These are phyloP conservation scores for Tuber aestivum DNA, from an alignment of 495 filamentous ascomycete genomes.

Conservation along the genomic window DNA sequence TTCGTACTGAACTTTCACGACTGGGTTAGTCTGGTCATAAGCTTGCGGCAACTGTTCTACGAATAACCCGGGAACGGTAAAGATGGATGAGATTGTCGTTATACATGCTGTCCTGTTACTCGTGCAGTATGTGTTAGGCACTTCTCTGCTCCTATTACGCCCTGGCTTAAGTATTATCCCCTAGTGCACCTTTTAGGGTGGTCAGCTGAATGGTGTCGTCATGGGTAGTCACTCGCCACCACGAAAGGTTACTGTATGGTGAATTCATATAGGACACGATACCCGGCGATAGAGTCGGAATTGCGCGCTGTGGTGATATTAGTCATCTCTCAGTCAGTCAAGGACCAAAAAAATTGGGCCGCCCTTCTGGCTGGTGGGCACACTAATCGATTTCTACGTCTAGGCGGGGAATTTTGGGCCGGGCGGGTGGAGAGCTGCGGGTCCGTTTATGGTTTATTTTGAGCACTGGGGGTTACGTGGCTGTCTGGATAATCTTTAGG, in stretches of 20 bases:
- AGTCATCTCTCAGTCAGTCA: not conserved
- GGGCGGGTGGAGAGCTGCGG: not conserved
- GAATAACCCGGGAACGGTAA: not conserved
- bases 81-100: not conserved
- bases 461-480: too few relatives aligned
- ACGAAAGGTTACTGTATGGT: not conserved
- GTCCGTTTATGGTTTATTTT: too few relatives aligned
- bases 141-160: not conserved
- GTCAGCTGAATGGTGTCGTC: not conserved
- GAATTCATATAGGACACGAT: not conserved
- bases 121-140: not conserved
- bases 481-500: too few relatives aligned
- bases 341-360: not conserved
- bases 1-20: not conserved
- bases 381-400: not conserved
- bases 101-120: too few relatives aligned
- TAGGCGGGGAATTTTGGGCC: not conserved
- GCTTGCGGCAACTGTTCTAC: too few relatives aligned
- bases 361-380: not conserved
- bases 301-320: not conserved
- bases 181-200: not conserved
- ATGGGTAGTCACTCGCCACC: not conserved
- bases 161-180: not conserved
- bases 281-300: not conserved
- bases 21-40: not conserved